Base-by-base conservation (phyloP, 352 stramenopile species). In the Phytophthora pluvialis region DNA sequence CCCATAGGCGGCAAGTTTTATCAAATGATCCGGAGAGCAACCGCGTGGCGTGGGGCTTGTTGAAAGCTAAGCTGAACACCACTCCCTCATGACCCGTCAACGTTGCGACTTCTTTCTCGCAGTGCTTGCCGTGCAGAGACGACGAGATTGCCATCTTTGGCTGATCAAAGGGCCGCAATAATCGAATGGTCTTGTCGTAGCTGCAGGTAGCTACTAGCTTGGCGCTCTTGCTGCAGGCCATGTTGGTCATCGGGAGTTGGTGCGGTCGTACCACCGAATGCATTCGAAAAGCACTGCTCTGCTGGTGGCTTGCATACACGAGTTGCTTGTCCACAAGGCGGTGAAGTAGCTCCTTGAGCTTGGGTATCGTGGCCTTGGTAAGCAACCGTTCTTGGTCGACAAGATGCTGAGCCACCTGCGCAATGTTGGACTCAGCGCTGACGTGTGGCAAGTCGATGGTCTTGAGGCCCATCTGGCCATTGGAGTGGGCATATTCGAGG, bases 1-100 rank as follows among this genome's bases (percentile, higher is more conserved):
- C 73, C 83, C 86, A 94, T 36, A 94, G 48, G 3, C 86, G 76
- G 43, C 83, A 92, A 4, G 81, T 90, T 67, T 89, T 91, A 70
- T 94, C 86, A 46, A 92, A 94, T 16, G 86, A 92, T 3, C 86
- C 86, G 0, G 83, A 91, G 13, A 91, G 60, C 28, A 91, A 62
- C 29, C 70, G 75, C 4, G 68, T 78, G 5, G 80, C 69, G 29
- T 81, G 75, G 4, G 82, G 80, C 4, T 53, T 75, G 49, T 88
- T 86, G 59, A 94, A 90, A 1, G 81, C 64, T 45, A 91, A 46
- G 48, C 78, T 82, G 59, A 85, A 94, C 40, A 92, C 86, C 8
- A 90, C 78, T 15, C 78, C 73, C 4, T 89, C 78, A 32, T 94
- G 86, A 1, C 83, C 86, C 5, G 58, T 54, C 21, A 94, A 70